Evolutionary conservation across 2,329 filamentous ascomycete genomes (phyloP), one percentile per base, ranked within the genome.

Genomic region (Tolypocladium cylindrosporum): DNA sequence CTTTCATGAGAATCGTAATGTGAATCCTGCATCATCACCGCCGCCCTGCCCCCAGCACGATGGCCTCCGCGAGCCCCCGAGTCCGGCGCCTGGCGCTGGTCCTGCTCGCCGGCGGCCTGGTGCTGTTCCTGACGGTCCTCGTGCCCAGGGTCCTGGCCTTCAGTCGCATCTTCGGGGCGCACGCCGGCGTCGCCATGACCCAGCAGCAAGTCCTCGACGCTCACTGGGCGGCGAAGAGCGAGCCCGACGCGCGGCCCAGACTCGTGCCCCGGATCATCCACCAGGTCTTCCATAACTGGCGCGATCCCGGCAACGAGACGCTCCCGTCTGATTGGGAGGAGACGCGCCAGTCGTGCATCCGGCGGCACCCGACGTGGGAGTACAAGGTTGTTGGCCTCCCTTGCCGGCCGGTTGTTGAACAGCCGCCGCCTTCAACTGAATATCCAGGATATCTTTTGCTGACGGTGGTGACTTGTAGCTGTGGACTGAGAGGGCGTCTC

Each of bases 401-500:
- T 2, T 1, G 40, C 11, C 7, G 27, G 16, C 27, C 48, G 16
- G 13, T 48, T 48, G 13, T 14, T 27, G 16, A 50, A n/a, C 16
- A 10, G 24, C 45, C 8, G 48, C 27, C 27, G 27, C 16, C 9
- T n/a, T 36, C 7, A 34, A 19, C 48, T 19, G 4, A 11, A 10
- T 36, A 10, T 11, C 19, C 4, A 3, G 31, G n/a, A 14, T 16
- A 36, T 8, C 2, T 4, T 42, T 21, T 54, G 24, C 55, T 40
- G 24, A 51, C n/a, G 21, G 10, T 21, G 8, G 3, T 13, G 2
- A 14, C 37, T 11, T 40, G 27, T 19, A 59, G 58, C 79, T 92
- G 24, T 94, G 89, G 89, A 91, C 88, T 9, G 85, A 91, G 65
- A 81, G 81, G 50, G 80, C 81, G 63, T 82, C 87, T 31, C 80